Evolutionary conservation across 208 protist species (phyloP).

Genomic region (Leishmania braziliensis): DNA sequence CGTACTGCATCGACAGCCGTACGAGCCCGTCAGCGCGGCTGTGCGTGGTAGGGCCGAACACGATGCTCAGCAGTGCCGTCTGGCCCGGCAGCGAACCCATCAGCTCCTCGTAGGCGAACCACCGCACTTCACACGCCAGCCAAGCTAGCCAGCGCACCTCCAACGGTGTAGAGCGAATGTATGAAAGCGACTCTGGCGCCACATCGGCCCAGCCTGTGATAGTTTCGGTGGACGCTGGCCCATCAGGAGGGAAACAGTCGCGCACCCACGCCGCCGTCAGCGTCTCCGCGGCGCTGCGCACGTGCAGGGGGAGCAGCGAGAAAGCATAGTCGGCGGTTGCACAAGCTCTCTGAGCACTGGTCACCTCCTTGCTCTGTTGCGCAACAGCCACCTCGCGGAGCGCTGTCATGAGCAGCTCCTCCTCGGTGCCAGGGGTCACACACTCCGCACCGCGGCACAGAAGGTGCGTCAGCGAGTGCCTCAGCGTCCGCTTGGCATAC

Average conservation of each 20-base stretch:
- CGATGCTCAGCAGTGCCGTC: slow-evolving; percentile 9
- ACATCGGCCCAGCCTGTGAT: slow-evolving; percentile 13
- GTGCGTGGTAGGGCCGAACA: slow-evolving; percentile 11
- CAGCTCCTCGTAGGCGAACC: slow-evolving; percentile 29
- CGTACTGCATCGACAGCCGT: slow-evolving; percentile 28
- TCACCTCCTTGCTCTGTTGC: not conserved
- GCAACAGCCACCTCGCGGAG: slow-evolving; percentile 23
- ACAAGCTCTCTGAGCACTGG: slow-evolving; percentile 5
- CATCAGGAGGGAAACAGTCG: slow-evolving; percentile 19
- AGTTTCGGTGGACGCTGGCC: not conserved
- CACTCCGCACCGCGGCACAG: slow-evolving; percentile 25
- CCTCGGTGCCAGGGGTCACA: slow-evolving; percentile 19
- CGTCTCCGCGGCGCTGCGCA: slow-evolving; percentile 16
- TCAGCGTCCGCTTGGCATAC: slow-evolving; percentile 8
- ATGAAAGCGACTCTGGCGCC: slow-evolving; percentile 9
- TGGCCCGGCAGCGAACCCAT: slow-evolving; percentile 9
- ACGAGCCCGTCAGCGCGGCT: slow-evolving; percentile 23
- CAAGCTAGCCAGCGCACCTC: slow-evolving; percentile 31
- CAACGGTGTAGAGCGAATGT: slow-evolving; percentile 13
- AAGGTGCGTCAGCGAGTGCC: slow-evolving; percentile 27
- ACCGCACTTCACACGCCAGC: slow-evolving; percentile 27
- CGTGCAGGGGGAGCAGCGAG: slow-evolving; percentile 16
- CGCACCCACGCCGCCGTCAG: slow-evolving; percentile 23
- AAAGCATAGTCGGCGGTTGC: slow-evolving; percentile 27
- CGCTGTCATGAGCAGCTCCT: slow-evolving; percentile 24